A percentile compares a stretch with the other conserved stretches of the same genome.
phyloP scores from a whole-genome alignment of 495 filamentous ascomycete species.

The Penicillium waksmanii region DNA sequence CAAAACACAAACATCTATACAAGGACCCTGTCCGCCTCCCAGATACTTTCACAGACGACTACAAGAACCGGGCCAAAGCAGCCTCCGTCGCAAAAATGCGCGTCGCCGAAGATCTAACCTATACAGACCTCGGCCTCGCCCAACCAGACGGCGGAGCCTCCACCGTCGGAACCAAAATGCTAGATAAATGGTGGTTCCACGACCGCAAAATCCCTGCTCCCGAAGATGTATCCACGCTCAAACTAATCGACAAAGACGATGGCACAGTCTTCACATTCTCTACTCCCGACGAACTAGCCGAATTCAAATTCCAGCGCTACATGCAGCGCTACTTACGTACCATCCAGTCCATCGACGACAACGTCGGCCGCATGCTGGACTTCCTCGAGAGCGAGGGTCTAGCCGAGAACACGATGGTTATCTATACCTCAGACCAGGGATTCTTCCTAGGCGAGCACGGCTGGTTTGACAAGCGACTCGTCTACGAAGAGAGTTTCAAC shows the following conservation, averaged over 20 bases:
- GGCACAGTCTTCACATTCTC: constrained; percentile 43
- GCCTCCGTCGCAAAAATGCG: constrained; percentile 46
- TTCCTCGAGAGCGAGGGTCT: constrained; percentile 39
- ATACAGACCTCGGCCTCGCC: constrained; percentile 44
- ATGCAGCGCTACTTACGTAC: constrained; percentile 52
- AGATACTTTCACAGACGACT: constrained; percentile 49
- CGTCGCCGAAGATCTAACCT: constrained; percentile 46
- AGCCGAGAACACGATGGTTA: constrained; percentile 42
- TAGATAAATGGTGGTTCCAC: constrained; percentile 19
- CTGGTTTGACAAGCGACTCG: constrained; percentile 54
- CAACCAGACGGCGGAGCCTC: constrained; percentile 42
- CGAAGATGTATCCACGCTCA: constrained; percentile 31
- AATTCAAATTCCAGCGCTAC: constrained; percentile 54
- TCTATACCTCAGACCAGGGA: constrained; percentile 51
- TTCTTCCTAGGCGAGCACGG: constrained; percentile 55
- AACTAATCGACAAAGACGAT: constrained; percentile 46
- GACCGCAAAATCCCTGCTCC: constrained; percentile 42
- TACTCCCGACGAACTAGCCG: constrained; percentile 35
- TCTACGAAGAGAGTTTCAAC: constrained; percentile 52
- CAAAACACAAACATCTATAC: constrained; percentile 44
- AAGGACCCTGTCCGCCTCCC: constrained; percentile 40
- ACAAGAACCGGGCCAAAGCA: constrained; percentile 47
- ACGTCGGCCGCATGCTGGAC: constrained; percentile 44
- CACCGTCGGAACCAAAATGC: constrained; percentile 35
- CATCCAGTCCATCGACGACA: constrained; percentile 48